Evolutionary conservation across 139 green algal species (phyloP), one percentile per base, ranked within the genome.

Genomic region (Helicosporidium sp.): DNA sequence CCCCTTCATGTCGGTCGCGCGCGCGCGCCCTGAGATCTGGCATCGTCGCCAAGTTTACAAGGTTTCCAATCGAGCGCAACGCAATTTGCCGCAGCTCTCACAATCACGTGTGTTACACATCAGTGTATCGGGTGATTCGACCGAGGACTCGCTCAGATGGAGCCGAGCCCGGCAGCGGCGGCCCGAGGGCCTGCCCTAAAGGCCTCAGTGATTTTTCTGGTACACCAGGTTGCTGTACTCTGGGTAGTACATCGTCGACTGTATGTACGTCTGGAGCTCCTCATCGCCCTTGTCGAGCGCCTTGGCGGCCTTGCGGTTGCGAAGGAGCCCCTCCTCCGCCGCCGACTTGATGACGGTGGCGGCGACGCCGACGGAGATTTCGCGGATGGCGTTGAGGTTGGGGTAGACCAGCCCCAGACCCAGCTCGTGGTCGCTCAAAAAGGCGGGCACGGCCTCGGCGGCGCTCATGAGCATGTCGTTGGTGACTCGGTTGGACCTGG

Each of bases 381-480:
- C 43, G 6, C 80, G 69, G 52, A 49, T 59, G 7, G 31, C 25
- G 23, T 60, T 12, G 43, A 68, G 33, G 34, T 37, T 41, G 34
- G 57, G 48, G 39, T 69, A 80, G 17, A 73, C 56, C 16, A 31
- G 23, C 5, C 68, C 69, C 39, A 60, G 25, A 3, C 27, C 22
- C 26, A 83, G 41, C 37, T 89, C 77, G 48, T 77, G 64, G 18
- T 57, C 15, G 0, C 43, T 52, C 17, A 89, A 57, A 28, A 82
- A 51, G 7, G 54, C 40, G 35, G 57, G 19, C 15, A 72, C 12
- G 15, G 69, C 57, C 36, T 61, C 76, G 7, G 81, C 74, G 3
- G 79, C 75, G 29, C 61, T 62, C 57, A 74, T 76, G 31, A 85
- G 40, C 73, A 82, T 79, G 40, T 22, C 35, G 48, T 77, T 70